Conservation (phyloP, 306 rosid species). For the Pyrus bretschneideri region DNA sequence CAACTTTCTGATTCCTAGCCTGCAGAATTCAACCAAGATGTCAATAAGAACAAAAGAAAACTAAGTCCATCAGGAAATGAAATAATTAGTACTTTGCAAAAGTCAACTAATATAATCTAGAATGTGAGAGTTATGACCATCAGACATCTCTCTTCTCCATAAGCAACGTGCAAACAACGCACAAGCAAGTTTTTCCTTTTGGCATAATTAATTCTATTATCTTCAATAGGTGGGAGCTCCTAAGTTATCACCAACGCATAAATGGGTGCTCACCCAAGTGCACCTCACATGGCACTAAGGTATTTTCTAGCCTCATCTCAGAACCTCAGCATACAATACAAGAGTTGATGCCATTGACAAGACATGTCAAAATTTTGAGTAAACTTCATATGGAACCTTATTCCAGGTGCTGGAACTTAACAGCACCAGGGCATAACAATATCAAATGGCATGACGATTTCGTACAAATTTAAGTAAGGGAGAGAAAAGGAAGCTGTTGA, state of each 20-base stretch:
- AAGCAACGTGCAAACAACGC: not conserved
- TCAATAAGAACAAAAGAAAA: slow-evolving; percentile 10
- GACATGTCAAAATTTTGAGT: not conserved
- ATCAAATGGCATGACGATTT: not conserved
- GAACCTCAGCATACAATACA: not conserved
- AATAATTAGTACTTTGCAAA: not conserved
- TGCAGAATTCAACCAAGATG: slow-evolving; percentile 45
- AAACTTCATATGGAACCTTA: not conserved
- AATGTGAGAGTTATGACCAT: not conserved
- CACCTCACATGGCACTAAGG: not conserved
- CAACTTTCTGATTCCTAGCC: slow-evolving; percentile 94
- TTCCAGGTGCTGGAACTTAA: not conserved
- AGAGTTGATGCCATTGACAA: not conserved
- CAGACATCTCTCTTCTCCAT: not conserved
- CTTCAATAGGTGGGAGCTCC: not conserved
- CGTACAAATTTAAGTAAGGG: not conserved
- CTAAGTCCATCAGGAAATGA: not conserved
- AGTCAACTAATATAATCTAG: not conserved
- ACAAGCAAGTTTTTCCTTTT: not conserved
- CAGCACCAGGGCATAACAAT: not conserved
- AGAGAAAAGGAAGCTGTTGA: slow-evolving; percentile 2
- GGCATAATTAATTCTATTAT: not conserved
- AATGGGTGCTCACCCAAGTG: not conserved
- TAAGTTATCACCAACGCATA: not conserved
- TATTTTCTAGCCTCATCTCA: not conserved